Evolutionary conservation across 768 basidiomycete genomes (phyloP).

Genomic region (Lanmaoa rubissima): DNA sequence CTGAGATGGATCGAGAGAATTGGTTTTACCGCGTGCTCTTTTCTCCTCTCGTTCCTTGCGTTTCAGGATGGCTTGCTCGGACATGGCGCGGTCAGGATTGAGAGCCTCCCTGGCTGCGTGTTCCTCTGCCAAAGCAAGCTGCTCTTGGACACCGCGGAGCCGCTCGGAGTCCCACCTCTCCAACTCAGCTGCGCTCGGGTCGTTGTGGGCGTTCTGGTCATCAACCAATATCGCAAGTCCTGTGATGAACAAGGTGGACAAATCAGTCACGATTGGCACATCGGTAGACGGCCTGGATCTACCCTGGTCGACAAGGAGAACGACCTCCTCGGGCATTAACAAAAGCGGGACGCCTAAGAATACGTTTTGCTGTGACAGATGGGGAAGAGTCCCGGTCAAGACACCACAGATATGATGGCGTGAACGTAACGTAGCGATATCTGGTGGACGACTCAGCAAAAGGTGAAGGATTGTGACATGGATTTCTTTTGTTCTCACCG

Average conservation of each 20-base stretch:
- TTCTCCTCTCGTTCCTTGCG: slow-evolving; percentile 64
- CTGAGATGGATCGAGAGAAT: slow-evolving; percentile 5
- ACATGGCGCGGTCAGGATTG: slow-evolving; percentile 41
- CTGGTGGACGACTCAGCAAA: slow-evolving; percentile 37
- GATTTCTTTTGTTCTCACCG: slow-evolving; percentile 42
- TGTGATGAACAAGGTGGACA: slow-evolving; percentile 30
- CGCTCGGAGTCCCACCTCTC: slow-evolving; percentile 53
- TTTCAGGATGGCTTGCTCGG: slow-evolving; percentile 66
- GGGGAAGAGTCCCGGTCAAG: slow-evolving; percentile 87
- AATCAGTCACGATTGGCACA: not conserved
- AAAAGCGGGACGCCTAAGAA: slow-evolving; percentile 92
- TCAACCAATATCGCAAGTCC: slow-evolving; percentile 78
- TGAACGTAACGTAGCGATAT: slow-evolving; percentile 76
- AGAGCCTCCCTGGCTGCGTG: slow-evolving; percentile 48
- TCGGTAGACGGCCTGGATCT: not conserved
- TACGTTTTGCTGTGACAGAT: slow-evolving; percentile 93
- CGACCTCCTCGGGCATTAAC: slow-evolving; percentile 89
- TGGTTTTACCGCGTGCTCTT: slow-evolving; percentile 21
- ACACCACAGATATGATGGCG: slow-evolving; percentile 82
- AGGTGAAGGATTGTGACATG: not conserved
- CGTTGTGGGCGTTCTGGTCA: slow-evolving; percentile 56
- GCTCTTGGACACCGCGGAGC: slow-evolving; percentile 43
- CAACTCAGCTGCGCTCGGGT: slow-evolving; percentile 48
- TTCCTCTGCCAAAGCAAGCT: slow-evolving; percentile 48
- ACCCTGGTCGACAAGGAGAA: slow-evolving; percentile 84